Base-by-base conservation (phyloP, 345 rosid genomes). In the Boechera stricta region DNA sequence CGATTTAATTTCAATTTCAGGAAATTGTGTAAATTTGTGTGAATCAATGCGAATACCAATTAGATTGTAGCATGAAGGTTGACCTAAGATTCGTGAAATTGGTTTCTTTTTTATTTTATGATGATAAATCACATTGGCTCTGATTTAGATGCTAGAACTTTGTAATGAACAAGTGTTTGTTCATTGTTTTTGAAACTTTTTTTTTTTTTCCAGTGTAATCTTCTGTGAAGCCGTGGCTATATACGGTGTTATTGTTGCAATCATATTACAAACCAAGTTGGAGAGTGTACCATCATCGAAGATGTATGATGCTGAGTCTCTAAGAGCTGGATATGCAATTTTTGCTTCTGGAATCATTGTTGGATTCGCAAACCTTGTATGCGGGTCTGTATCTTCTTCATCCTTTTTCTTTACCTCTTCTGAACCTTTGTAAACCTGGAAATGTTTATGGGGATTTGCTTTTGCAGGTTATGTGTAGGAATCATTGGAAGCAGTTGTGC, bases 151-250 rank as follows among this genome's bases (percentile, higher is more conserved):
- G 61, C 38, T 35, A 10, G 72, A 58, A 29, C 16, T 39, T 5
- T 60, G 61, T 15, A 58, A 55, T 28, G 65, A 62, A 16, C 55
- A 61, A 56, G 54, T 41, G 36, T 26, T 52, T 21, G 12, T 41
- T 38, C 49, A 5, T 32, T 56, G 24, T 53, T 8, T 59, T 62
- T 18, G 10, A 3, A 26, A 62, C 9, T 39, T 68, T 65, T 21
- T 21, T 21, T 21, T 21, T 2, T 36, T 21, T 21, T 21, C 0
- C 95, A 96, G 99, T 64, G 97, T 96, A 10, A 96, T 96, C 72
- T 96, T 96, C 82, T 96, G 99, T 63, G 98, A 96, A 81, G 99
- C 99, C 61, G 99, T 95, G 74, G 99, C 99, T 64, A 95, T 95
- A 60, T 95, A 95, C 82, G 99, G 99, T 5, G 98, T 95, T 29